Evolutionary conservation across 768 basidiomycete species (phyloP), one percentile per base, ranked within the genome.

Genomic region (Phylloporus arenicola): DNA sequence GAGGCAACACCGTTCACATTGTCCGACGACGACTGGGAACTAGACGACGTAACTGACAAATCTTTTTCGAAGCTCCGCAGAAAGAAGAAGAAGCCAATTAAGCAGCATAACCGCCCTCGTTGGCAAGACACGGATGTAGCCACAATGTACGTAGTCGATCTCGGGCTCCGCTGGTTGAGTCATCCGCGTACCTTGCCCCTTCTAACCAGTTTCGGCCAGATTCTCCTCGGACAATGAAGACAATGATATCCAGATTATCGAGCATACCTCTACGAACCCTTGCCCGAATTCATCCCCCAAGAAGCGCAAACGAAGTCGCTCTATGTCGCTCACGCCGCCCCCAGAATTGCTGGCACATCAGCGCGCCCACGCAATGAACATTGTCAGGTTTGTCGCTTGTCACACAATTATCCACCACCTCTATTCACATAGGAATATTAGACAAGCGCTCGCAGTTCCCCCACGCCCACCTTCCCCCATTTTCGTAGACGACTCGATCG

Each of bases 311-410:
- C 68, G 75, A 40, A 83, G 80, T 62, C 81, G 82, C 34, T 88
- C 86, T 27, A 70, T 74, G 20, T 91, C 88, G 4, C 77, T 90
- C 34, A 91, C 88, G 0, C 88, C 88, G 2, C 88, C 88, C 5
- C 88, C 88, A 0, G 72, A 71, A 31, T 64, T 89, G 13, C 70
- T 84, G 3, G 60, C 67, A 10, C 70, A 79, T 27, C 76, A 81
- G 48, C 69, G 83, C 1, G 74, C 79, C 57, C 73, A 74, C 48
- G 82, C 85, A 13, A 77, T 75, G 35, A 70, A 77, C 31, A 65
- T 86, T 16, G 78, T 88, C 43, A 75, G 81, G 88, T 88, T 59
- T 47, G 72, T 54, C 22, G 6, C 24, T 40, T 33, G 13, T 57
- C 38, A 12, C 39, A 37, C 17, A 27, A 33, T 33, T 14, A 25